phyloP scores from a whole-genome alignment of 139 green algal genomes.

The Closterium sp. region DNA sequence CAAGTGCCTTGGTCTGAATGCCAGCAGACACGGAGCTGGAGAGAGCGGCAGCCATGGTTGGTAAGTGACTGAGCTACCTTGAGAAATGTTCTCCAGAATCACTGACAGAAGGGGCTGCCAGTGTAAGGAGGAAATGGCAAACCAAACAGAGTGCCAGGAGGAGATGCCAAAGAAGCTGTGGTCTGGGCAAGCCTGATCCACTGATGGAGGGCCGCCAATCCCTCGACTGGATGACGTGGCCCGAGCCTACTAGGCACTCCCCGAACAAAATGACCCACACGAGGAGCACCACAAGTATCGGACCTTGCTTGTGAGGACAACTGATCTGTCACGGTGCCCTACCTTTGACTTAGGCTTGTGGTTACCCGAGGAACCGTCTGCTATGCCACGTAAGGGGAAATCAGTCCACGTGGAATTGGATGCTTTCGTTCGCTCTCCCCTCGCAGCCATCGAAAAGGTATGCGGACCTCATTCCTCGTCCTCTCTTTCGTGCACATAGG shows the following conservation, averaged over 20 bases:
- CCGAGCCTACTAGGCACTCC: neutral
- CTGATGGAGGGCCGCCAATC: neutral
- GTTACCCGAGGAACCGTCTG: neutral
- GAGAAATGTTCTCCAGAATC: neutral
- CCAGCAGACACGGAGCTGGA: neutral
- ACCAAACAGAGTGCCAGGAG: neutral
- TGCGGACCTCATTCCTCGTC: neutral
- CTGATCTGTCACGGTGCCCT: neutral
- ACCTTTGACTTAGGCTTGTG: neutral
- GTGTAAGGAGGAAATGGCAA: neutral
- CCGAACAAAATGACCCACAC: neutral
- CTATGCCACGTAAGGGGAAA: neutral
- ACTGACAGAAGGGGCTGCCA: neutral
- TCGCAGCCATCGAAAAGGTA: neutral
- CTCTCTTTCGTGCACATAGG: neutral
- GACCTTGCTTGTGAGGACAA: neutral
- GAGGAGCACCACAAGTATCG: neutral
- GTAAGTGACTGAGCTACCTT: neutral
- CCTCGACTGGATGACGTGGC: neutral
- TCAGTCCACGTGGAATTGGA: neutral
- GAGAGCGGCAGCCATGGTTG: neutral
- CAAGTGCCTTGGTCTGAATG: neutral
- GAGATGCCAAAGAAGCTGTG: neutral
- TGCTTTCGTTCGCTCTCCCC: neutral
- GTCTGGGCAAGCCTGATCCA: neutral